Conservation (phyloP, 2,329 filamentous ascomycete species). For the Penicillium corylophilum region DNA sequence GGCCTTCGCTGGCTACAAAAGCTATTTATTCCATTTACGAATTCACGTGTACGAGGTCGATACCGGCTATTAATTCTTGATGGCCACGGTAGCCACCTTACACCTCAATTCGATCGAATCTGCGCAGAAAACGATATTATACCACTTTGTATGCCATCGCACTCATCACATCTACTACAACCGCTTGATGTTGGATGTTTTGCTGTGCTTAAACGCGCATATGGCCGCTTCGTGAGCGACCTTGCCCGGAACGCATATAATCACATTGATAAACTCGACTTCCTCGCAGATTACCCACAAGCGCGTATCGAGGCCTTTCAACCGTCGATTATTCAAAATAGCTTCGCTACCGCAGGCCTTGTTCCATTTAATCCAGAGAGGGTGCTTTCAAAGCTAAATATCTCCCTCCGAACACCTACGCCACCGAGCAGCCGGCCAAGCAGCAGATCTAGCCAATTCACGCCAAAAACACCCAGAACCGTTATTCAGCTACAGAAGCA, state of each 20-base stretch:
- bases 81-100: slow-evolving; percentile 1
- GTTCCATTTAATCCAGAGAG: neutral
- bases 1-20: too few species aligned
- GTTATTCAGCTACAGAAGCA: neutral
- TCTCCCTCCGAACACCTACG: neutral
- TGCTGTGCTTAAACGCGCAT: slow-evolving; percentile 2
- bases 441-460: slow-evolving; percentile 5
- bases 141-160: slow-evolving; percentile 1
- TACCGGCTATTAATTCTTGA: slow-evolving; percentile 2
- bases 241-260: neutral
- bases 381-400: slow-evolving; percentile 5
- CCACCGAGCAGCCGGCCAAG: neutral
- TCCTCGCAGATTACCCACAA: neutral
- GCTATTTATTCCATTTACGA: slow-evolving; percentile 32
- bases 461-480: slow-evolving; percentile 2
- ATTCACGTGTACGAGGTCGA: neutral
- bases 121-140: slow-evolving; percentile 6
- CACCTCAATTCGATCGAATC: slow-evolving; percentile 2
- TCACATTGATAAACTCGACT: slow-evolving; percentile 7
- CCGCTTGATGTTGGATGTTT: slow-evolving; percentile 7
- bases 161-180: slow-evolving; percentile 1
- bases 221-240: neutral
- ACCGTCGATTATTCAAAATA: neutral
- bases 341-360: neutral
- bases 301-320: neutral